phyloP scores from a whole-genome alignment of 23 red algal genomes.

The Chondrus crispus region DNA sequence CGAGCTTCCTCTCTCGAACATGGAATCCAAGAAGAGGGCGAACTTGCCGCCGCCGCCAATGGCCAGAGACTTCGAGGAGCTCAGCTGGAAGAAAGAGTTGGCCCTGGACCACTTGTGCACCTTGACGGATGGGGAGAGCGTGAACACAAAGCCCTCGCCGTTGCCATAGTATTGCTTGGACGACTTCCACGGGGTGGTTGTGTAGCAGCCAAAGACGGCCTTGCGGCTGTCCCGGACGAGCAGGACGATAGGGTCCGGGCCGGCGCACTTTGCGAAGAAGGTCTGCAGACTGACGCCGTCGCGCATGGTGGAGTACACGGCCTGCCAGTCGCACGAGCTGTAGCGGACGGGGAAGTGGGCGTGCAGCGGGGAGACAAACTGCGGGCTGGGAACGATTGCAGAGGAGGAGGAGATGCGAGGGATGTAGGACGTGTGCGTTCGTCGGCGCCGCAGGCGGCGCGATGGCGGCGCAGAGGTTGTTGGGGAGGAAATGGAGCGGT shows the following conservation, averaged over 20 bases:
- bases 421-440: background rate
- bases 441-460: background rate
- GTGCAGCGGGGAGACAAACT: background rate
- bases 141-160: conserved; percentile 82
- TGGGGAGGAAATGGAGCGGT: background rate
- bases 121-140: background rate
- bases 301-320: conserved; percentile 71
- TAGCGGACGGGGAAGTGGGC: conserved; percentile 60
- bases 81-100: conserved; percentile 78
- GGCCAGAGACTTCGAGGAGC: conserved; percentile 27
- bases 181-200: conserved; percentile 47
- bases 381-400: background rate
- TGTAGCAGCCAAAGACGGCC: conserved; percentile 70
- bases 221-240: conserved; percentile 55
- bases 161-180: conserved; percentile 59
- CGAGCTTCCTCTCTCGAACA: conserved; percentile 60
- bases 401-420: background rate
- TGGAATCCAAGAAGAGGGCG: conserved; percentile 73
- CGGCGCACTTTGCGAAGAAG: conserved; percentile 56
- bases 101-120: conserved; percentile 67
- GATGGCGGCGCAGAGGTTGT: background rate
- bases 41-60: conserved; percentile 75
- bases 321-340: conserved; percentile 48
- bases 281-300: conserved; percentile 74
- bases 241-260: conserved; percentile 48